Base-by-base conservation (phyloP, 2,329 filamentous ascomycete genomes). In the Claviceps quebecensis region DNA sequence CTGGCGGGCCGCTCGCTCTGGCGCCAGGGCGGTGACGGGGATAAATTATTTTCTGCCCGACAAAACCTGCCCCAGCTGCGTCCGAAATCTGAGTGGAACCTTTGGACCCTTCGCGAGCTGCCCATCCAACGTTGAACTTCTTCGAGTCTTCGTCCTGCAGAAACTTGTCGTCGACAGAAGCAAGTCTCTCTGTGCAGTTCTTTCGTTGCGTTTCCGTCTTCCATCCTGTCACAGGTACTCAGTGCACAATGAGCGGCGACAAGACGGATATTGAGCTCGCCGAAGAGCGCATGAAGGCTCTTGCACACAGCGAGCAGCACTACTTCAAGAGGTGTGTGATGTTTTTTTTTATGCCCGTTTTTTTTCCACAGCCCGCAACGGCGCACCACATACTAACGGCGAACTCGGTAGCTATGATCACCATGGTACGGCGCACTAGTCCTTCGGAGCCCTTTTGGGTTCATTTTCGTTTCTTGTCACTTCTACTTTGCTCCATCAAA, bases 221-320 rank as follows among this genome's bases (percentile, higher is more conserved):
- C 23, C 17, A 45, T 37, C 26, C 23, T 39, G 36, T n/a, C n/a
- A 11, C 39, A 22, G 39, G 29, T 34, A 49, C 49, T 45, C 40
- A 57, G 52, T 37, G 29, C 52, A 69, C 55, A 37, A 76, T 77
- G 73, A 67, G 64, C 59, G 69, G 71, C 59, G 70, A 72, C 54
- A 73, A 72, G 55, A 80, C 78, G 75, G 78, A 80, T 45, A 71
- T 81, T 54, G 77, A 79, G 63, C 66, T 71, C 58, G 78, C 78
- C 47, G 79, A 83, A 72, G 67, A 76, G 65, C 73, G 74, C 69
- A 76, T 86, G 69, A 81, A 83, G 66, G 68, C 73, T 61, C 83
- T 95, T 78, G 85, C 87, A 67, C 90, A 95, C 73, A 93, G 90
- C 57, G 93, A 98, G 77, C 89, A 94, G 70, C 93, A 97, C 71